Evolutionary conservation across 345 rosid genomes (phyloP).

Genomic region (Combretum micranthum): DNA sequence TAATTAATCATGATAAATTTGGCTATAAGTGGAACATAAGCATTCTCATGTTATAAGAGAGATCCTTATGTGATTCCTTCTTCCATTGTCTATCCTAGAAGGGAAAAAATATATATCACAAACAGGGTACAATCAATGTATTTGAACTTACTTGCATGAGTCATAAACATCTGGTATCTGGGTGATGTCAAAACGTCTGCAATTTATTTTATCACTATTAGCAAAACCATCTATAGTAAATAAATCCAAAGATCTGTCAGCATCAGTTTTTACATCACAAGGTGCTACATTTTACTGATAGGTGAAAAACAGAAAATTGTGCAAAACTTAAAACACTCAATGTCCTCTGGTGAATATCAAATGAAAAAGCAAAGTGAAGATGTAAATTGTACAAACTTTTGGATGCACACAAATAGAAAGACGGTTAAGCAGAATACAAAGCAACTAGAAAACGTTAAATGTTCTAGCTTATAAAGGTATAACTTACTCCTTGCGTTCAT

Average conservation of each 20-base stretch:
- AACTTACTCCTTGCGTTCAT: constrained; percentile 84
- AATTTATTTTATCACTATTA: constrained; percentile 14
- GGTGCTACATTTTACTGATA: not conserved
- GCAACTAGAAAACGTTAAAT: not conserved
- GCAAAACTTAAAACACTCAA: not conserved
- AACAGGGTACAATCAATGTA: constrained; percentile 5
- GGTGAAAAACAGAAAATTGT: not conserved
- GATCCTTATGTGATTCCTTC: no score
- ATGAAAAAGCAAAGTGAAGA: not conserved
- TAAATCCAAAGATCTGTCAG: constrained; percentile 1
- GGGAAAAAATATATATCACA: not conserved
- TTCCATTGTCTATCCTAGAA: not conserved
- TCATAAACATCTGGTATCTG: constrained; percentile 99
- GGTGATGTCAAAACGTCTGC: constrained; percentile 92
- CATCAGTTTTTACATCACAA: not conserved
- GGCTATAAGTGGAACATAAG: no score
- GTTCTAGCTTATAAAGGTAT: not conserved
- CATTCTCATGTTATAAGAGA: no score
- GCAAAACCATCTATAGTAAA: not conserved
- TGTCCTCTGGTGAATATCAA: no score
- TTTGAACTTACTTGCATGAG: constrained; percentile 93
- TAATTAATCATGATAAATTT: no score
- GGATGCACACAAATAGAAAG: not conserved
- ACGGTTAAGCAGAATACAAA: not conserved
- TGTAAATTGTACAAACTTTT: not conserved